Evolutionary conservation across 1,139 yeast species (phyloP), one percentile per base, ranked within the genome.

Genomic region (Citeromyces siamensis): DNA sequence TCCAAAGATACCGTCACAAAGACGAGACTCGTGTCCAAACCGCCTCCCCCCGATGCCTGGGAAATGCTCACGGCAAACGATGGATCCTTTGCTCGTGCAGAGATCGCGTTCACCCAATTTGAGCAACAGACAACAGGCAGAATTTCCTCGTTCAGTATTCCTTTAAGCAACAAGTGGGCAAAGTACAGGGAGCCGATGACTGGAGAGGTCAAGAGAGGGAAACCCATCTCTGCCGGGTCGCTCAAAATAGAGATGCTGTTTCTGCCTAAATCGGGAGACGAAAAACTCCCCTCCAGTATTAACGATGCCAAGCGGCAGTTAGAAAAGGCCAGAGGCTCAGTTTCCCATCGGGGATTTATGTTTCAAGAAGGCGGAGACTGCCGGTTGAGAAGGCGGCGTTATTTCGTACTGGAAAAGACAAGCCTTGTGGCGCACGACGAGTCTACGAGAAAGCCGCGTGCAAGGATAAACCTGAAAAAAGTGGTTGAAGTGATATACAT

Each of bases 161-260:
- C 75, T 12, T 70, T 90, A 49, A 72, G 72, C 55, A 85, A 85
- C 51, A 95, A 85, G 53, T 88, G 96, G 96, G 81, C 76, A 37
- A 62, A 63, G 4, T 50, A 52, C 31, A 47, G 51, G 2, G 62
- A 58, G 19, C 42, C 47, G 6, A 54, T 50, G 19, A 51, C 51
- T 6, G 58, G 62, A 12, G 53, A 55, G 12, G 49, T 49, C 16
- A 49, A 51, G 26, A 55, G 59, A 42, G 57, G 63, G 34, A 60
- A 66, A 17, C 84, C 93, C 2, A 76, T 77, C 51, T 60, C 68
- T 32, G 67, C 82, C 45, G 93, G 83, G 9, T 70, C 71, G 35
- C 56, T 88, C 37, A 78, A 79, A 47, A 72, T 82, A 18, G 74
- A 76, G 39, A 75, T 83, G 79, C 61, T 88, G 50, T 88, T 64